Evolutionary conservation across 2,329 filamentous ascomycete species (phyloP), one percentile per base, ranked within the genome.

Genomic region (Cercospora nicotianae): DNA sequence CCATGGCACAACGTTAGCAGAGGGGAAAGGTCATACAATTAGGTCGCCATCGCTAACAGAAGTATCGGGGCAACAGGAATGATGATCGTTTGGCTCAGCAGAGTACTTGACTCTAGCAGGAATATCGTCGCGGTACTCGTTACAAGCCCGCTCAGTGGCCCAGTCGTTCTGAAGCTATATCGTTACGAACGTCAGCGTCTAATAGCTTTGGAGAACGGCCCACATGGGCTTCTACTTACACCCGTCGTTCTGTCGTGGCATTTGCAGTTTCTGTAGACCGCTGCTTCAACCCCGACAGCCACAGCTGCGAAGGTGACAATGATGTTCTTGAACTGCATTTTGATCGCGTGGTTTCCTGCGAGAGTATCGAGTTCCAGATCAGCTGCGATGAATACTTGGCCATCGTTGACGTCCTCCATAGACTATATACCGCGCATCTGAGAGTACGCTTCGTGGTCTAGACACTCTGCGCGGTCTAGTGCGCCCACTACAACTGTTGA

Each of bases 301-400:
- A 53, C 42, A 18, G 60, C 42, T 51, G 42, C 42, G 23, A 63
- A 42, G 12, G 60, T 33, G 13, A 63, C 31, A 4, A 63, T 18
- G n/a, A 63, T 51, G 42, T 51, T 51, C 60, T 31, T 63, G 28
- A 63, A 63, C 13, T 30, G 60, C 60, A 62, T 62, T 42, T 23
- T 13, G 20, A 45, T 12, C 13, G 26, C 12, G 30, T 16, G 6
- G 9, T 13, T 5, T 20, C 6, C 10, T 62, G 36, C 26, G 10
- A 31, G 39, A 12, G 39, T 23, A 26, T 26, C 23, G 23, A 26
- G 23, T 26, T 26, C 23, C 23, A 26, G 23, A 26, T 26, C 23
- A 26, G 23, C 23, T 26, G 23, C 23, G 23, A 26, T 26, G 23
- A 26, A 26, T 26, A 26, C 23, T 26, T 26, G 23, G 23, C 23